These are phyloP conservation scores for Thyridium curvatum DNA, from an alignment of 2,329 filamentous ascomycete genomes.

Conservation along the genomic window DNA sequence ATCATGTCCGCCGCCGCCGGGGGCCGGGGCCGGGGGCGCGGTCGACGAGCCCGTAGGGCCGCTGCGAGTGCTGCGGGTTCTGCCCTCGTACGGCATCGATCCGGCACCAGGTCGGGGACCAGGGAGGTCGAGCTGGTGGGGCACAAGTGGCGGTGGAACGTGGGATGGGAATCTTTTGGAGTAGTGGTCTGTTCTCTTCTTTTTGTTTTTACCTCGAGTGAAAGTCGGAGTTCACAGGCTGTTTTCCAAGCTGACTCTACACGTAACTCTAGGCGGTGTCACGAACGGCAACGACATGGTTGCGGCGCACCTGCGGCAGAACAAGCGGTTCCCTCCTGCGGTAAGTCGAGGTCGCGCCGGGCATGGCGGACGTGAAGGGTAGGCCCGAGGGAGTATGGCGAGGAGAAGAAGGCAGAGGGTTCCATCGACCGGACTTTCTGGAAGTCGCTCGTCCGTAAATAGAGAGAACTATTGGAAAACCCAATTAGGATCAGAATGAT, in stretches of 20 bases:
- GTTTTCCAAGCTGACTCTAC: not conserved
- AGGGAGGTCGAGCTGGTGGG: conserved; percentile 23
- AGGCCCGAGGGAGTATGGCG: conserved; percentile 35
- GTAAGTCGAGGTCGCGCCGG: conserved; percentile 35
- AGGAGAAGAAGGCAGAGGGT: conserved; percentile 19
- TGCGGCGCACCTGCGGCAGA: conserved; percentile 40
- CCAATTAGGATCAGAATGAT: too few species aligned
- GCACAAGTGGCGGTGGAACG: conserved; percentile 40
- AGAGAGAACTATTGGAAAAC: too few species aligned
- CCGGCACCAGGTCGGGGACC: too few species aligned
- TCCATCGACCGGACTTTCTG: too few species aligned
- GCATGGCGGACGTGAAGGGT: conserved; percentile 42
- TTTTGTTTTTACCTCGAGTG: conserved; percentile 1
- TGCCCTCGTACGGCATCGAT: too few species aligned
- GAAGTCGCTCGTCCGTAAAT: too few species aligned
- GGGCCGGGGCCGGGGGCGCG: too few species aligned
- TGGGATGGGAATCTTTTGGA: conserved; percentile 49
- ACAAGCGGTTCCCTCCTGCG: conserved; percentile 33
- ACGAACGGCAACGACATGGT: conserved; percentile 52
- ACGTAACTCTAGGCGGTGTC: conserved; percentile 39
- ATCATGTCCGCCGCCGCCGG: too few species aligned
- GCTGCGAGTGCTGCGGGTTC: too few species aligned
- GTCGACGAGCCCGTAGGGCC: too few species aligned
- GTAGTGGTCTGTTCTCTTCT: conserved; percentile 34
- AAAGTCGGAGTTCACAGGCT: conserved; percentile 1